phyloP scores from a whole-genome alignment of 2,329 filamentous ascomycete species.

The Plenodomus lindquistii region DNA sequence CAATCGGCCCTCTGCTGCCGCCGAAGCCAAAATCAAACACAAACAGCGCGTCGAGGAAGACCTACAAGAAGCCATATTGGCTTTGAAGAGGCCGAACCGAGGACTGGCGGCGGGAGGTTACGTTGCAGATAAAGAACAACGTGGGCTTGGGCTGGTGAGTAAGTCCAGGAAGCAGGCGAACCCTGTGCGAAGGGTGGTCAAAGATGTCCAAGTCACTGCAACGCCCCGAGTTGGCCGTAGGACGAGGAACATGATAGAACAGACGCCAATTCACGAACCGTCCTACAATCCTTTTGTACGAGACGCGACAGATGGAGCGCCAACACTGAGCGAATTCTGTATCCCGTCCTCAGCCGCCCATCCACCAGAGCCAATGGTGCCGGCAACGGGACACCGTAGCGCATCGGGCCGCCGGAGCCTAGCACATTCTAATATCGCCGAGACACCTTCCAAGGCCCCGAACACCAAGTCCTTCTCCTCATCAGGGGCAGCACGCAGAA shows the following conservation, averaged over 20 bases:
- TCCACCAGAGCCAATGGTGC: conserved; percentile 26
- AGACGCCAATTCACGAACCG: conserved; percentile 34
- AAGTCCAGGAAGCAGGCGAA: conserved; percentile 35
- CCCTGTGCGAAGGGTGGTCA: conserved; percentile 31
- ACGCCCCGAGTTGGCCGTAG: conserved; percentile 46
- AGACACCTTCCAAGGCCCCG: conserved; percentile 50
- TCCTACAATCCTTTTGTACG: conserved; percentile 26
- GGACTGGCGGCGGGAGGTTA: conserved; percentile 68
- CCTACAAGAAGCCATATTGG: conserved; percentile 72
- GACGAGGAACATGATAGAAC: conserved; percentile 37
- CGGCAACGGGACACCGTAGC: conserved; percentile 33
- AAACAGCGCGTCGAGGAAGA: conserved; percentile 71
- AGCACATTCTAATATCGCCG: conserved; percentile 39
- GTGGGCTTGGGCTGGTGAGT: conserved; percentile 38
- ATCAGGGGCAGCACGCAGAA: conserved; percentile 26
- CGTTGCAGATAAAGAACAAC: conserved; percentile 68
- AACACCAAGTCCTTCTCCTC: conserved; percentile 33
- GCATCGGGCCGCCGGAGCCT: conserved; percentile 34
- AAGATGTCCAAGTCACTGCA: conserved; percentile 47
- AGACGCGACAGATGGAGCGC: conserved; percentile 16
- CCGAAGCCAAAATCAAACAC: conserved; percentile 64
- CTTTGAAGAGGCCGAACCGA: conserved; percentile 76
- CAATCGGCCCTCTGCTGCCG: conserved; percentile 56
- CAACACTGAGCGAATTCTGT: conserved; percentile 35
- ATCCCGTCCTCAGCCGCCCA: conserved; percentile 49